These are phyloP conservation scores for Delphinella strobiligena DNA, from an alignment of 2,329 filamentous ascomycete genomes.

Conservation along the genomic window DNA sequence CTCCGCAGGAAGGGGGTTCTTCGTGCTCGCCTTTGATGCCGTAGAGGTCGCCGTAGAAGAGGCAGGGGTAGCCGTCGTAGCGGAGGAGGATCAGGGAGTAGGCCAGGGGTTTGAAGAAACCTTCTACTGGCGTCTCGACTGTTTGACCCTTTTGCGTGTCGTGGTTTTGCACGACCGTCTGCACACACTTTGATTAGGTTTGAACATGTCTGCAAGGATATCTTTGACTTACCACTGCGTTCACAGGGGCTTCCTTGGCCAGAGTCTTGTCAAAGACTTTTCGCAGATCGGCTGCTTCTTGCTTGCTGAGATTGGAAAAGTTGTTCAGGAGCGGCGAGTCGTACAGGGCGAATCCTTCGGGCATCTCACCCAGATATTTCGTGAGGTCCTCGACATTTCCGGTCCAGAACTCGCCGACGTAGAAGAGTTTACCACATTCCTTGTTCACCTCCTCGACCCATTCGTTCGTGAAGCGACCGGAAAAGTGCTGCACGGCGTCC, in stretches of 20 bases:
- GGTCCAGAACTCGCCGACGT: conserved; percentile 58
- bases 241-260: conserved; percentile 40
- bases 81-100: conserved; percentile 61
- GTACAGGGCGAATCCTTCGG: conserved; percentile 34
- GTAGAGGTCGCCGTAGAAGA: conserved; percentile 62
- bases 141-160: conserved; percentile 55
- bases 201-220: conserved; percentile 22
- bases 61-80: conserved; percentile 48
- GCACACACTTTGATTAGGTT: background rate
- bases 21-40: conserved; percentile 44
- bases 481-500: conserved; percentile 60
- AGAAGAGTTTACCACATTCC: conserved; percentile 40
- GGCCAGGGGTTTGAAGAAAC: conserved; percentile 59
- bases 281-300: conserved; percentile 37
- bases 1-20: conserved; percentile 31
- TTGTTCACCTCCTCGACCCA: conserved; percentile 44
- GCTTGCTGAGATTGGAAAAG: conserved; percentile 40
- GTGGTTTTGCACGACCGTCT: conserved; percentile 58
- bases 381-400: conserved; percentile 43
- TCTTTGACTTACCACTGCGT: conserved; percentile 40
- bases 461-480: conserved; percentile 47
- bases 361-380: conserved; percentile 40
- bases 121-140: conserved; percentile 49
- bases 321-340: conserved; percentile 59
- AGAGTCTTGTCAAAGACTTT: conserved; percentile 50